Conservation (phyloP, 495 filamentous ascomycete species). For the Talaromyces nanjingensis region DNA sequence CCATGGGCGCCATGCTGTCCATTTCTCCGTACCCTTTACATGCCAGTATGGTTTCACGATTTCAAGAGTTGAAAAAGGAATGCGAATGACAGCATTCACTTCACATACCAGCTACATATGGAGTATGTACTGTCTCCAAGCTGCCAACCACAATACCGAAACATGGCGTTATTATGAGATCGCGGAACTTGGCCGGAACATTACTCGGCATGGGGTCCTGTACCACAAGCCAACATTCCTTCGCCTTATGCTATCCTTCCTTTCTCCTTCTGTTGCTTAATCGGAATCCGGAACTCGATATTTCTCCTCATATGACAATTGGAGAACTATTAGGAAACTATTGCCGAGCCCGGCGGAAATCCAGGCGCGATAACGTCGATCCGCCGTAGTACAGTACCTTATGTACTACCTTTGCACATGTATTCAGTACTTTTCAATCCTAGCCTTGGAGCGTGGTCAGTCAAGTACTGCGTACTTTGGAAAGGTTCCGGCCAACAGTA, state of each 20-base stretch:
- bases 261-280: background rate
- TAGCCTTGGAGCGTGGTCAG: background rate
- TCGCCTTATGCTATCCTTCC: background rate
- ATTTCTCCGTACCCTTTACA: background rate
- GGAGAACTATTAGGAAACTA: conserved; percentile 4
- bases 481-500: background rate
- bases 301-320: background rate
- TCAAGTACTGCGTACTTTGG: background rate
- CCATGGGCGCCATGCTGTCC: background rate
- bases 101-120: background rate
- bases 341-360: conserved; percentile 1
- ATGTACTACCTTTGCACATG: background rate
- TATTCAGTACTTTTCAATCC: background rate
- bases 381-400: background rate
- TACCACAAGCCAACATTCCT: background rate
- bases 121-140: background rate
- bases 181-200: background rate
- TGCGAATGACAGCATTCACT: background rate
- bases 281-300: background rate
- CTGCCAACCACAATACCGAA: background rate
- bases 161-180: background rate
- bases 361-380: conserved; percentile 6
- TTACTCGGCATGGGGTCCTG: background rate
- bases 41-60: background rate
- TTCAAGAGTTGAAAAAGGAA: background rate